Evolutionary conservation across 2,329 filamentous ascomycete genomes (phyloP).

Genomic region (Allantophomopsis cytisporea): DNA sequence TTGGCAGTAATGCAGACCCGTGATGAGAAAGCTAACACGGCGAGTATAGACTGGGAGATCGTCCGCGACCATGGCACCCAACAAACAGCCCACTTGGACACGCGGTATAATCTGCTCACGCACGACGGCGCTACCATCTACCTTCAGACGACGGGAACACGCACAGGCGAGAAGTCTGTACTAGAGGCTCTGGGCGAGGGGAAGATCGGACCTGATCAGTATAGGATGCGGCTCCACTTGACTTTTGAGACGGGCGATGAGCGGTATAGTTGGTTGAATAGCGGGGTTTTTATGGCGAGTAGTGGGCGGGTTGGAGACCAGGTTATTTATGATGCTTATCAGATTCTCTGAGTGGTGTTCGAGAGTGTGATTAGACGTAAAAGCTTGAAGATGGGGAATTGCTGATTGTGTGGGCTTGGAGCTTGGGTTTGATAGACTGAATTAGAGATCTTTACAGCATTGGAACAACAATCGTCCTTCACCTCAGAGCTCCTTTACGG

Average conservation of each 20-base stretch:
- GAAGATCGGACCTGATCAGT: conserved; percentile 12
- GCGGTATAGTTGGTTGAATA: conserved; percentile 16
- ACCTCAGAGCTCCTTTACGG: too few relatives aligned
- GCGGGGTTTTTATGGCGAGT: conserved; percentile 4
- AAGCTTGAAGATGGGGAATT: too few relatives aligned
- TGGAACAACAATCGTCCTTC: too few relatives aligned
- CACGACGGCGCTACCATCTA: conserved; percentile 15
- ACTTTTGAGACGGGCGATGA: conserved; percentile 15
- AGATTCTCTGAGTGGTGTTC: conserved; percentile 2
- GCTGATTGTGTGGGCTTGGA: too few relatives aligned
- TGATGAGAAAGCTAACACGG: too few relatives aligned
- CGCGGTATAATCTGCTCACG: conserved; percentile 13
- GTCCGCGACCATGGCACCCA: too few relatives aligned
- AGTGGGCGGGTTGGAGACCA: conserved; percentile 3
- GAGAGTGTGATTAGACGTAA: too few relatives aligned
- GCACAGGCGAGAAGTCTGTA: conserved; percentile 10
- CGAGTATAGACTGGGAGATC: too few relatives aligned
- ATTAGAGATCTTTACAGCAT: too few relatives aligned
- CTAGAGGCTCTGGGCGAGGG: conserved; percentile 12
- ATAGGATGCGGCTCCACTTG: conserved; percentile 15
- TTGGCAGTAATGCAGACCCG: too few relatives aligned
- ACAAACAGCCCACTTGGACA: conserved; percentile 15
- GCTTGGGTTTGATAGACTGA: too few relatives aligned
- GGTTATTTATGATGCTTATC: conserved; percentile 8
- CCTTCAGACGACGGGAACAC: conserved; percentile 14